These are phyloP conservation scores for Priceomyces castillae DNA, from an alignment of 805 yeast genomes.

Conservation along the genomic window DNA sequence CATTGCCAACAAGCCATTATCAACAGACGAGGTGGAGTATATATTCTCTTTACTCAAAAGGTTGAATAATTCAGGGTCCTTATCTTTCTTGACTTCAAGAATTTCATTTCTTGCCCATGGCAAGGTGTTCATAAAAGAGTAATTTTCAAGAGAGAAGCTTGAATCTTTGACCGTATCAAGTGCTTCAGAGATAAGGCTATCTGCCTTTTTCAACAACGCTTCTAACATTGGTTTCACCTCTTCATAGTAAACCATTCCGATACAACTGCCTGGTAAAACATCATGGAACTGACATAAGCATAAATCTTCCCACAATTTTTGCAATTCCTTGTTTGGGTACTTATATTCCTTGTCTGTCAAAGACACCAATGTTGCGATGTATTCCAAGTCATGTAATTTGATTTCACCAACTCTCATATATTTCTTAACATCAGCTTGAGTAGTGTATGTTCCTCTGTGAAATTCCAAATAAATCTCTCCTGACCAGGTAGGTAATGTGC, in stretches of 20 bases:
- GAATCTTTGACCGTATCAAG: constrained; percentile 38
- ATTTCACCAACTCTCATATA: constrained; percentile 75
- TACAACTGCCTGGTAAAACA: constrained; percentile 96
- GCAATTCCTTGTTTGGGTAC: constrained; percentile 71
- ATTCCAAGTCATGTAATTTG: constrained; percentile 81
- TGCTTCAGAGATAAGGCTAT: constrained; percentile 51
- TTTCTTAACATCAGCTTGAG: constrained; percentile 84
- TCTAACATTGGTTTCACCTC: constrained; percentile 80
- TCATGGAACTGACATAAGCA: constrained; percentile 94
- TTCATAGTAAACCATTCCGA: constrained; percentile 81
- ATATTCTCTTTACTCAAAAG: constrained; percentile 8
- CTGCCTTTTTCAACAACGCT: constrained; percentile 52
- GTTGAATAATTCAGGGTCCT: constrained; percentile 14
- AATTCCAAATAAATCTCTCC: constrained; percentile 94
- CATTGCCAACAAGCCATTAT: constrained; percentile 17
- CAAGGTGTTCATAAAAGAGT: constrained; percentile 48
- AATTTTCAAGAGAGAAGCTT: neutral
- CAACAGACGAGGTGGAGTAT: constrained; percentile 3
- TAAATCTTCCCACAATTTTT: constrained; percentile 81
- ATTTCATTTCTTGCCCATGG: constrained; percentile 63
- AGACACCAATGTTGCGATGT: constrained; percentile 75
- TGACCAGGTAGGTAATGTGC: constrained; percentile 75
- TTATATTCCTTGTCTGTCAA: constrained; percentile 48
- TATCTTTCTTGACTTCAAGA: constrained; percentile 30
- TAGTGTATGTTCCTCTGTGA: constrained; percentile 95